Evolutionary conservation across 352 stramenopile genomes (phyloP).

Genomic region (Phytopythium litorale): DNA sequence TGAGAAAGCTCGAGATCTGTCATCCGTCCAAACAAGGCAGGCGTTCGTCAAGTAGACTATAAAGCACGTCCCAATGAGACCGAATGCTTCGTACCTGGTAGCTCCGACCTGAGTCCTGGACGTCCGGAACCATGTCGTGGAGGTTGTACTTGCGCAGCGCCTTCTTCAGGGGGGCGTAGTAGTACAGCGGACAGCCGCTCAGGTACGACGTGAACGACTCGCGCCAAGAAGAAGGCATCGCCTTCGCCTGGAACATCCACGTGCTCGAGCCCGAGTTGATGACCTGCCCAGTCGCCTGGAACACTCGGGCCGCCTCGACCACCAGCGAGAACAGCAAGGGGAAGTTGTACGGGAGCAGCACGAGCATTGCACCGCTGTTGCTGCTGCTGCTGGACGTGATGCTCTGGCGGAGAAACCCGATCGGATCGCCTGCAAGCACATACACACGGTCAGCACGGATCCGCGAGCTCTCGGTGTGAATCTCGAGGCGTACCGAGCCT

Average conservation of each 20-base stretch:
- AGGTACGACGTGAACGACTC: constrained; percentile 82
- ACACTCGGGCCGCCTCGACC: constrained; percentile 77
- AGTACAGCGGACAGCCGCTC: constrained; percentile 71
- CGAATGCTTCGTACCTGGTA: constrained; percentile 45
- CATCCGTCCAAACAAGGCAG: neutral
- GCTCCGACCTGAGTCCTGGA: constrained; percentile 75
- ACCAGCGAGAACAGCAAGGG: constrained; percentile 76
- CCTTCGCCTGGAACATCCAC: constrained; percentile 87
- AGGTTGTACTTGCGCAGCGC: constrained; percentile 85
- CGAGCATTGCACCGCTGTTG: constrained; percentile 48
- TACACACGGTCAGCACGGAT: neutral
- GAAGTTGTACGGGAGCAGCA: constrained; percentile 89
- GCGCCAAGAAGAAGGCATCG: constrained; percentile 83
- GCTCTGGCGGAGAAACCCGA: constrained; percentile 68
- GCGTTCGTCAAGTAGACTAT: neutral
- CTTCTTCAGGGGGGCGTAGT: constrained; percentile 80
- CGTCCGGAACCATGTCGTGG: constrained; percentile 83
- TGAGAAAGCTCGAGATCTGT: constrained; percentile 70
- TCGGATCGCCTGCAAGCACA: constrained; percentile 47
- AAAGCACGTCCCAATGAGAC: neutral
- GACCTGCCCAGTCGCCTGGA: constrained; percentile 75
- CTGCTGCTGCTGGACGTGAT: constrained; percentile 23
- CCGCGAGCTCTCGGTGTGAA: too few species aligned
- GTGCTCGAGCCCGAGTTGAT: constrained; percentile 54
- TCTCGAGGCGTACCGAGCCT: constrained; percentile 39